Evolutionary conservation across 768 basidiomycete genomes (phyloP), one percentile per base, ranked within the genome.

Genomic region (Mycena sanguinolenta): DNA sequence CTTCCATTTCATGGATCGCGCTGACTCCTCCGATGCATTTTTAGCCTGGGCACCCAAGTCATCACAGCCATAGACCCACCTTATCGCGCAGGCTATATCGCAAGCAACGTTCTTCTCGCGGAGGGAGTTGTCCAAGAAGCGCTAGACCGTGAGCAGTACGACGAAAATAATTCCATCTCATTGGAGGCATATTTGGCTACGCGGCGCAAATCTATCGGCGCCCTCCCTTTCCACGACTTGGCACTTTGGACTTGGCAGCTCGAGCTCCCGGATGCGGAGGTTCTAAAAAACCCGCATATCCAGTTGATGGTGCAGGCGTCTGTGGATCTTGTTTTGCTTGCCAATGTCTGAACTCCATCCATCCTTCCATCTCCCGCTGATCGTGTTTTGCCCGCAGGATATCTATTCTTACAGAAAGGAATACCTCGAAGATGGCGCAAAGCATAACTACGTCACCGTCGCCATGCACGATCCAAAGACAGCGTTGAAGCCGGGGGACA

Each of bases 351-450:
- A 3, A 14, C 34, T 36, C 1, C 27, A 7, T 46, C 46, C 34
- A 14, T 60, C 32, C 32, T n/a, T 46, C 19, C 21, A 9, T 30
- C 44, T 10, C 5, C 28, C 21, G 21, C 38, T 70, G 2, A 60
- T 36, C 28, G 34, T 17, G 19, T 28, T 30, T 25, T 42, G 3
- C 32, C 44, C 16, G n/a, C 64, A 78, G 77, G 77, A 78, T 58
- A 60, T 78, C 3, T 72, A 75, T 50, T 78, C 77, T 1, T 78
- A 75, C 54, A 61, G 73, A 23, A 78, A 78, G 53, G 77, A 77
- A 38, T 73, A 72, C 16, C 62, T 63, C 8, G 76, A 74, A 39
- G 74, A 72, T 32, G 73, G 73, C 23, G 76, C 76, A 3, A 58
- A 28, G 21, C 73, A 78, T 64, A 78, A 75, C 64, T 71, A 74